Evolutionary conservation across 148 eudicot genomes (phyloP), one percentile per base, ranked within the genome.

Genomic region (Vaccinium myrtillus): DNA sequence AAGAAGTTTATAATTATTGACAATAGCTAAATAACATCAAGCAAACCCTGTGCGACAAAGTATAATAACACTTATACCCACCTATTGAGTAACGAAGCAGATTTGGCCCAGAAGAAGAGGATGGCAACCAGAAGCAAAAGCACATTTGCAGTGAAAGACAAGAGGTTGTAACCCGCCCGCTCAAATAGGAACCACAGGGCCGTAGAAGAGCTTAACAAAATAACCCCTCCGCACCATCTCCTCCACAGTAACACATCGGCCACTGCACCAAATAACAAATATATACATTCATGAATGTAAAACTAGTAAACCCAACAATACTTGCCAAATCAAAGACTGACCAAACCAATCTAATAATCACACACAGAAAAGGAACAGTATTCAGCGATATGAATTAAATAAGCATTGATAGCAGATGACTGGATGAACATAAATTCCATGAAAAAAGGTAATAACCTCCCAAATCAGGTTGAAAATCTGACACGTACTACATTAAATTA

Each of bases 41-140:
- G 15, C 59, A 50, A 9, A 69, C 32, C 4, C 46, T 18, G n/a
- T 73, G 63, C 2, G n/a, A 36, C 39, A 55, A 14, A 30, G 67
- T 7, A 18, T 19, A 79, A 46, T 46, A 19, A 15, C 39, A 71
- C 12, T 63, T n/a, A 63, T 30, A 87, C n/a, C 49, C 84, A 97
- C 99, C 99, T 93, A 81, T 94, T 95, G 69, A 97, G 97, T 84
- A 95, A 92, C 51, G 96, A 87, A 81, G 99, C 99, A 36, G 98
- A 93, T 91, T 97, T 97, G 27, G 94, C 98, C 99, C 99, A 97
- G 80, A 94, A 90, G 89, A 96, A 97, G 86, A 97, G 92, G 83
- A 97, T 92, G 36, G 82, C 78, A 77, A 94, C 95, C 77, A 93
- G 91, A 36, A 95, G 94, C 86, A 95, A 85, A 39, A 97, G 87